Evolutionary conservation across 441 rosid species (phyloP).

Genomic region (Corymbia calophylla): DNA sequence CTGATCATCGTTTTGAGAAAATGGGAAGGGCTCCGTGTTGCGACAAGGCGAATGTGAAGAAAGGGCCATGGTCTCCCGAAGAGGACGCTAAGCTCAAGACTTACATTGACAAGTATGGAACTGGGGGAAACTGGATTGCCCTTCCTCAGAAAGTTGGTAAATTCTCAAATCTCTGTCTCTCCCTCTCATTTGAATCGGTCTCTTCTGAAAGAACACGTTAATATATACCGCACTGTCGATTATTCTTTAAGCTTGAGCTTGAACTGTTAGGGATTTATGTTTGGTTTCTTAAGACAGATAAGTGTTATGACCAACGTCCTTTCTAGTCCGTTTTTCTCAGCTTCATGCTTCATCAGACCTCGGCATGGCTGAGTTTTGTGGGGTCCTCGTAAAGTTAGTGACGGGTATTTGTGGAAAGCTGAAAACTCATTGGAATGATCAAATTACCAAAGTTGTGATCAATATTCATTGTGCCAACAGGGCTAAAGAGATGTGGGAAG

Average conservation of each 20-base stretch:
- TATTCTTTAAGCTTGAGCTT: background rate
- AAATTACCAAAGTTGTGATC: background rate
- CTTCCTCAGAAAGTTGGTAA: conserved; percentile 97
- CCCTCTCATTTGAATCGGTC: background rate
- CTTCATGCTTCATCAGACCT: background rate
- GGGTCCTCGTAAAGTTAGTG: background rate
- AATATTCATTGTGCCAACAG: conserved; percentile 17
- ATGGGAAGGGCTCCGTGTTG: conserved; percentile 99
- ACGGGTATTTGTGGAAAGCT: background rate
- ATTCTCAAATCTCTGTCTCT: background rate
- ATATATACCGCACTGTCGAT: background rate
- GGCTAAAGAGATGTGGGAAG: conserved; percentile 93
- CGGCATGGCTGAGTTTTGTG: background rate
- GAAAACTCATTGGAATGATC: background rate
- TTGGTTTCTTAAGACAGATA: background rate
- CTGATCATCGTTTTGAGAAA: background rate
- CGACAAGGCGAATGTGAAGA: conserved; percentile 89
- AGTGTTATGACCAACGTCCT: background rate
- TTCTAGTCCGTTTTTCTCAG: background rate
- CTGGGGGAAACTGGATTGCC: conserved; percentile 98
- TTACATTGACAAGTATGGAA: conserved; percentile 72
- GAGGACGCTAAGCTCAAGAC: conserved; percentile 92
- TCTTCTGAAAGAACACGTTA: background rate
- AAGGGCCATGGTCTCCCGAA: conserved; percentile 99
- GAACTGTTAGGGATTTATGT: background rate